These are phyloP conservation scores for Nicotiana knightiana DNA, from an alignment of 257 asterid species.

Conservation along the genomic window DNA sequence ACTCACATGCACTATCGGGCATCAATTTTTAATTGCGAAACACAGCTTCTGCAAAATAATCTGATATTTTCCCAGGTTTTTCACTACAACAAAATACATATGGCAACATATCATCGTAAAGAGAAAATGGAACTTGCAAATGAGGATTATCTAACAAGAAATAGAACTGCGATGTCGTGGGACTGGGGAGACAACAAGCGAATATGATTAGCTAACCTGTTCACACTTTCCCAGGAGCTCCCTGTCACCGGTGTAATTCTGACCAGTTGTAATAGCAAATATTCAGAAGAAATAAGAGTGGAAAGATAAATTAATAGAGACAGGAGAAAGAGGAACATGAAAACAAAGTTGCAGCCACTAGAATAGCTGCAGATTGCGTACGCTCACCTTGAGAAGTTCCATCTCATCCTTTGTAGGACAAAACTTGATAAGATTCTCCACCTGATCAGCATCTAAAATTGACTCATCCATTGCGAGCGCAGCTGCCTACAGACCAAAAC, in stretches of 20 bases:
- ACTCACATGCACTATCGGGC: background rate
- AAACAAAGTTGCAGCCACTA: background rate
- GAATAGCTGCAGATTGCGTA: background rate
- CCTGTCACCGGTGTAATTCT: slow-evolving; percentile 87
- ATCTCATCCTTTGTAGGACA: slow-evolving; percentile 99
- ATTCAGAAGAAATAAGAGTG: slow-evolving; percentile 11
- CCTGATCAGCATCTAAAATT: slow-evolving; percentile 96
- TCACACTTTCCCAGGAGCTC: slow-evolving; percentile 93
- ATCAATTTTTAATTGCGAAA: background rate
- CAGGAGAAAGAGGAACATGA: background rate
- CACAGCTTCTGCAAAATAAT: background rate
- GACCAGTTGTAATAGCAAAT: slow-evolving; percentile 19
- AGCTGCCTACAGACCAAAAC: slow-evolving; percentile 59
- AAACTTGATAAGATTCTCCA: slow-evolving; percentile 89
- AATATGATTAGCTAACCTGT: slow-evolving; percentile 49
- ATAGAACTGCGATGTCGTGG: background rate
- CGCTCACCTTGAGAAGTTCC: slow-evolving; percentile 90
- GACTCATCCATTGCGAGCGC: slow-evolving; percentile 96
- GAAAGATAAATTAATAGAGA: background rate
- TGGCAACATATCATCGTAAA: background rate
- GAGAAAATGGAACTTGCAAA: slow-evolving; percentile 1
- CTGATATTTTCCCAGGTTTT: background rate
- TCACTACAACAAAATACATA: background rate
- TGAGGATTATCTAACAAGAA: background rate
- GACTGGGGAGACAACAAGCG: background rate